These are phyloP conservation scores for Quercus aquifolioides DNA, from an alignment of 306 rosid species.

Conservation along the genomic window DNA sequence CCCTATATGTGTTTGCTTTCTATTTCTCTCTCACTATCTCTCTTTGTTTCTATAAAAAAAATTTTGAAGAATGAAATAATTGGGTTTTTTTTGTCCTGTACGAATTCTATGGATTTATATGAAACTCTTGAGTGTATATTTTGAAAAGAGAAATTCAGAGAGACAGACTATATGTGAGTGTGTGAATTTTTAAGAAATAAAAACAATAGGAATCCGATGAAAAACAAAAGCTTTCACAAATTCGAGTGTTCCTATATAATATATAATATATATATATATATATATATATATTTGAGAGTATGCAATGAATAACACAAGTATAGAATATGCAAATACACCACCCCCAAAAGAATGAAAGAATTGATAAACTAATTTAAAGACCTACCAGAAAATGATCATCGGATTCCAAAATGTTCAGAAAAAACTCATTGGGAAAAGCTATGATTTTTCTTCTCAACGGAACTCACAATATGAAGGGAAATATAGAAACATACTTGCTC, in stretches of 20 bases:
- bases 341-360: conserved; percentile 84
- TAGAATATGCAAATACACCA: conserved; percentile 41
- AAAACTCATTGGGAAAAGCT: conserved; percentile 44
- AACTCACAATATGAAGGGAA: conserved; percentile 29
- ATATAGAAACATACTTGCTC: conserved; percentile 63
- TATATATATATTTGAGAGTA: conserved; percentile 20
- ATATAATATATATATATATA: conserved; percentile 22
- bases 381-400: conserved; percentile 79
- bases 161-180: conserved; percentile 54
- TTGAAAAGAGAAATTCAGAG: conserved; percentile 35
- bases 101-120: conserved; percentile 3
- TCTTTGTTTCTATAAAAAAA: conserved; percentile 31
- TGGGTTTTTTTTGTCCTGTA: background rate
- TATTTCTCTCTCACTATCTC: conserved; percentile 22
- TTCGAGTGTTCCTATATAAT: conserved; percentile 61
- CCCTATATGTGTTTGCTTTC: conserved; percentile 19
- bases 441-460: conserved; percentile 30
- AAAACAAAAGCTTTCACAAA: conserved; percentile 37
- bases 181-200: conserved; percentile 29
- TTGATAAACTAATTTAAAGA: conserved; percentile 26
- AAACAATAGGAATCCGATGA: conserved; percentile 90
- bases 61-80: conserved; percentile 15
- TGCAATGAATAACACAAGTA: conserved; percentile 29
- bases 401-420: conserved; percentile 86
- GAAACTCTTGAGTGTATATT: conserved; percentile 15